Percentiles rank a stretch among this genome's conserved stretches.
phyloP scores from a whole-genome alignment of 306 rosid genomes.

The Abrus pulchellus region DNA sequence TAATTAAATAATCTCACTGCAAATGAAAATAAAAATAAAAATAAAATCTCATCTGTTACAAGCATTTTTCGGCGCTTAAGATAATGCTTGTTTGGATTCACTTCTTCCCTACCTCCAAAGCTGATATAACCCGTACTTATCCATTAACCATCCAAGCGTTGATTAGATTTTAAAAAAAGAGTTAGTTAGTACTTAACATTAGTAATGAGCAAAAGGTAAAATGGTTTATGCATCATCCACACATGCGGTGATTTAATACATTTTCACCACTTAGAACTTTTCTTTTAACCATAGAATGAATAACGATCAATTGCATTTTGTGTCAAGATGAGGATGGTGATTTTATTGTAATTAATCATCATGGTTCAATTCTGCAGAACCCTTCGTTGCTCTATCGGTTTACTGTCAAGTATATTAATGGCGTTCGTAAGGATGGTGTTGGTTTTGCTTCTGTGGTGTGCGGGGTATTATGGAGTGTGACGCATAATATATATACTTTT shows the following conservation, averaged over 20 bases:
- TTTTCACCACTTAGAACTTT: constrained; percentile 1
- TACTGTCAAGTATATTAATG: neutral
- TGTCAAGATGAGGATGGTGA: neutral
- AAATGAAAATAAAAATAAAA: no score
- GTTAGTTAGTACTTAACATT: no score
- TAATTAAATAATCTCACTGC: neutral
- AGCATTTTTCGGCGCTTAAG: no score
- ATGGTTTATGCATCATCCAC: neutral
- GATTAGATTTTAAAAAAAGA: no score
- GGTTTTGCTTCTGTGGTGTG: neutral
- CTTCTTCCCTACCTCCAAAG: no score
- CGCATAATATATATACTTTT: neutral
- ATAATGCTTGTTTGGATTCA: no score
- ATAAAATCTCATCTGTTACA: neutral
- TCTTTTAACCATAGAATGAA: neutral
- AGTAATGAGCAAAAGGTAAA: neutral
- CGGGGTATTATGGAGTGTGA: neutral
- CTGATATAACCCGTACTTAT: no score
- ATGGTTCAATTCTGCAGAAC: neutral
- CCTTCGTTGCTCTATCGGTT: no score
- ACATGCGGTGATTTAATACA: neutral
- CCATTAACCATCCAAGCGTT: no score
- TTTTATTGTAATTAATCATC: neutral
- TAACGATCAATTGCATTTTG: neutral
- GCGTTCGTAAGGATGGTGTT: neutral